phyloP scores from a whole-genome alignment of 352 stramenopile species.

The Pythium brachiatum region DNA sequence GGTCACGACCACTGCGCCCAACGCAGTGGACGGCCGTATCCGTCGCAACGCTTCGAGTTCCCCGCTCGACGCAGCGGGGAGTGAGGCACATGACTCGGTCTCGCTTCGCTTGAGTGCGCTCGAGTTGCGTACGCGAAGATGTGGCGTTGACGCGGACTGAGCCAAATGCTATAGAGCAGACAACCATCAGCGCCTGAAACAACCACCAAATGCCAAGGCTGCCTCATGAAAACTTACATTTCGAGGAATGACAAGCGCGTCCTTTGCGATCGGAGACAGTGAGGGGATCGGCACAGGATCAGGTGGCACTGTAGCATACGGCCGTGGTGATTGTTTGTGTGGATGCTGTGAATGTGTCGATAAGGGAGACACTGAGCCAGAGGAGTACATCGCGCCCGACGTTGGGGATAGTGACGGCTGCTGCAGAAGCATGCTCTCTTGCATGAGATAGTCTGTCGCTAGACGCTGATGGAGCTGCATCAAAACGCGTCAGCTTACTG shows the following conservation, averaged over 20 bases:
- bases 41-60: slow-evolving; percentile 14
- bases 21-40: slow-evolving; percentile 18
- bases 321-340: slow-evolving; percentile 10
- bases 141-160: slow-evolving; percentile 14
- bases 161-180: slow-evolving; percentile 8
- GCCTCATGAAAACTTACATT: slow-evolving; percentile 21
- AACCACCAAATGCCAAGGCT: too few relatives aligned
- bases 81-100: background rate
- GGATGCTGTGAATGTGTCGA: slow-evolving; percentile 15
- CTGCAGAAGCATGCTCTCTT: slow-evolving; percentile 24
- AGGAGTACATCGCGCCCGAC: background rate
- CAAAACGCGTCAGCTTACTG: background rate
- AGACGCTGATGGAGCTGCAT: slow-evolving; percentile 58
- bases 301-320: slow-evolving; percentile 19
- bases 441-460: slow-evolving; percentile 41
- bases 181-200: too few relatives aligned
- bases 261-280: slow-evolving; percentile 20
- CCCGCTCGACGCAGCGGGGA: slow-evolving; percentile 7
- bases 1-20: slow-evolving; percentile 9
- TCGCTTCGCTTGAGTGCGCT: slow-evolving; percentile 6
- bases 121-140: slow-evolving; percentile 14
- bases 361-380: slow-evolving; percentile 4
- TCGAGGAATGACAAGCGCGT: slow-evolving; percentile 17
- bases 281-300: slow-evolving; percentile 14
- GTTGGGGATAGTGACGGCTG: slow-evolving; percentile 4